phyloP scores from a whole-genome alignment of 75 land plant genomes.

The Pinus albicaulis region DNA sequence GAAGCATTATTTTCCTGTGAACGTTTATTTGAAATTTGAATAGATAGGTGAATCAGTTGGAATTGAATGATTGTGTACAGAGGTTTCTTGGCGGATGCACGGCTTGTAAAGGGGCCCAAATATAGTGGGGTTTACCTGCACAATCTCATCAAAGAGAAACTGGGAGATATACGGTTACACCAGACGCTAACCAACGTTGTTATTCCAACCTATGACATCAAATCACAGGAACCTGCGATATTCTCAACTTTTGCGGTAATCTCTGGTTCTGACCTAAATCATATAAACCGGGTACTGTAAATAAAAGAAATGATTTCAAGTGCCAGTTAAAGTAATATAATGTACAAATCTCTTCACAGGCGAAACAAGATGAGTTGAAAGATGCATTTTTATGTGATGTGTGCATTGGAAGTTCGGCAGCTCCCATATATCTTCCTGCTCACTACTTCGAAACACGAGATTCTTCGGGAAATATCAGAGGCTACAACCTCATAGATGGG shows the following conservation, averaged over 20 bases:
- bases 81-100: background rate
- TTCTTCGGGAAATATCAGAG: background rate
- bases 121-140: conserved; percentile 21
- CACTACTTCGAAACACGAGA: conserved; percentile 10
- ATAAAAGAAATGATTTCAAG: background rate
- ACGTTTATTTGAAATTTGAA: background rate
- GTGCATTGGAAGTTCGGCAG: conserved; percentile 35
- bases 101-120: conserved; percentile 20
- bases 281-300: background rate
- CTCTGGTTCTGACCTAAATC: background rate
- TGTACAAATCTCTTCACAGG: background rate
- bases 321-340: too few relatives aligned
- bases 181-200: conserved; percentile 33
- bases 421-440: conserved; percentile 38
- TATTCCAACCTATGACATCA: conserved; percentile 34
- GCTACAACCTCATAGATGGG: conserved; percentile 32
- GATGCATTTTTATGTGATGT: conserved; percentile 9
- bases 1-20: background rate
- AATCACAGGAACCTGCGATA: conserved; percentile 22
- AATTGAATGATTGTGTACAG: background rate
- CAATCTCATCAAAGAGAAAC: background rate
- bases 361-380: background rate
- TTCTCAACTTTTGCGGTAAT: conserved; percentile 26
- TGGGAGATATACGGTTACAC: conserved; percentile 9
- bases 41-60: background rate